phyloP scores from a whole-genome alignment of 2,329 filamentous ascomycete genomes.

The Colletotrichum salicis region DNA sequence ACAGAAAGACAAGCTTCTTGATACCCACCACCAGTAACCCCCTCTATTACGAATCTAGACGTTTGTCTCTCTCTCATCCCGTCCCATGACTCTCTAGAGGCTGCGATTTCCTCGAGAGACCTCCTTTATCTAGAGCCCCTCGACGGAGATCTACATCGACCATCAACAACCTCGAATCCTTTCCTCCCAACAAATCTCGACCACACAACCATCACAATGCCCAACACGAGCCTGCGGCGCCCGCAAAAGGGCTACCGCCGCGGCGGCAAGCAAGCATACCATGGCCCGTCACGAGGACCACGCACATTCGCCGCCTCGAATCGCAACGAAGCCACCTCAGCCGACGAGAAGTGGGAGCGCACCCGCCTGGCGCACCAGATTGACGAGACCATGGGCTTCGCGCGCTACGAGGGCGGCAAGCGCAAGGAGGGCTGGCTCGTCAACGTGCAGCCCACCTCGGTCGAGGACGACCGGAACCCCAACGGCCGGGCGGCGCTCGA shows the following conservation, averaged over 20 bases:
- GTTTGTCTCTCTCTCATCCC: neutral
- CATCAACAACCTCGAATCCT: neutral
- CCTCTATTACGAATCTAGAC: neutral
- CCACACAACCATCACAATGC: conserved; percentile 53
- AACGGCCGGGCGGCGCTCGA: conserved; percentile 91
- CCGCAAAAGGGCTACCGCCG: conserved; percentile 75
- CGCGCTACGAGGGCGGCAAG: conserved; percentile 88
- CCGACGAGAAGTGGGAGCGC: conserved; percentile 92
- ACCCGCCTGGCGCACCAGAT: conserved; percentile 85
- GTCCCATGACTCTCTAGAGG: conserved; percentile 12
- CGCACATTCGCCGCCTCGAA: conserved; percentile 85
- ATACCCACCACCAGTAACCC: conserved; percentile 24
- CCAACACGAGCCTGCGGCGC: conserved; percentile 68
- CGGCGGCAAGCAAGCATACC: conserved; percentile 75
- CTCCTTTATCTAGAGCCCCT: conserved; percentile 1
- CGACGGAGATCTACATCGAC: conserved; percentile 1
- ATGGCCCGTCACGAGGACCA: conserved; percentile 69
- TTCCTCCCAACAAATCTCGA: neutral
- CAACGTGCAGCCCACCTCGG: conserved; percentile 89
- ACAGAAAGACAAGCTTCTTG: neutral
- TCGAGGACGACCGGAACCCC: conserved; percentile 85
- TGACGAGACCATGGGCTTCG: conserved; percentile 95
- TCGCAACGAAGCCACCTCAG: conserved; percentile 85
- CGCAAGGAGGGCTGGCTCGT: conserved; percentile 89
- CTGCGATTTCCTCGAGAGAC: neutral